Conservation (phyloP, 2,329 filamentous ascomycete genomes). For the Basipetospora chlamydospora region DNA sequence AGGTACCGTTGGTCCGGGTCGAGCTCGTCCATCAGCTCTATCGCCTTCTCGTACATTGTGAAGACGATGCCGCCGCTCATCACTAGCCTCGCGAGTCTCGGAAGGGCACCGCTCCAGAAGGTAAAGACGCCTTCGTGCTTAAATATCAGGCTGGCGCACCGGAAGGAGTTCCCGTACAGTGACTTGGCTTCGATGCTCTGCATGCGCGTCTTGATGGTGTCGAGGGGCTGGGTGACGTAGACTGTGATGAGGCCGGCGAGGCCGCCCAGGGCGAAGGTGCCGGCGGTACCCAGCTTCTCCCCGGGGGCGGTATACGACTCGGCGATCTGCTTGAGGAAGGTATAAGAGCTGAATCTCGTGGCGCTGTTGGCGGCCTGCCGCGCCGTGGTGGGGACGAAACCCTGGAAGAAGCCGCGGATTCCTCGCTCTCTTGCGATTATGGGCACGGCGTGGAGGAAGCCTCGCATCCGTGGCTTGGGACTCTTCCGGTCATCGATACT, state of each 20-base stretch:
- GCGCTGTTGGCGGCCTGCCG: constrained; percentile 91
- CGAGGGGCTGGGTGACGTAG: constrained; percentile 58
- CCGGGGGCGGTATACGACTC: constrained; percentile 86
- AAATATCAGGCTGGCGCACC: constrained; percentile 71
- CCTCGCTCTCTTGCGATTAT: constrained; percentile 83
- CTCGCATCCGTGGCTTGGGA: constrained; percentile 70
- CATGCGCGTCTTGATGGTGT: constrained; percentile 96
- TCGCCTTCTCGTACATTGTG: constrained; percentile 96
- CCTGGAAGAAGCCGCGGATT: constrained; percentile 86
- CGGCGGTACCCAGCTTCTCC: constrained; percentile 77
- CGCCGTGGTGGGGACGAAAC: constrained; percentile 87
- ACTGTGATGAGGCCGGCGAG: constrained; percentile 86
- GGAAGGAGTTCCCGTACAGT: constrained; percentile 75
- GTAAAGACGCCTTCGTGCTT: constrained; percentile 79
- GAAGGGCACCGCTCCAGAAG: constrained; percentile 88
- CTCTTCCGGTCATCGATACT: constrained; percentile 92
- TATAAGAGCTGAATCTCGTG: constrained; percentile 82
- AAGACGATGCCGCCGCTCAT: constrained; percentile 95
- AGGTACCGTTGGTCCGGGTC: constrained; percentile 81
- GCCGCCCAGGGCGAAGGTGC: constrained; percentile 84
- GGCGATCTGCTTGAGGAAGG: constrained; percentile 76
- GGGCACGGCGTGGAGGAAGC: constrained; percentile 79
- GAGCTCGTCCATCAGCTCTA: constrained; percentile 65
- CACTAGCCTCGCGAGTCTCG: constrained; percentile 68
- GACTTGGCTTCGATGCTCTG: constrained; percentile 78